phyloP scores from a whole-genome alignment of 352 stramenopile genomes.

The Blastocystis sp. region DNA sequence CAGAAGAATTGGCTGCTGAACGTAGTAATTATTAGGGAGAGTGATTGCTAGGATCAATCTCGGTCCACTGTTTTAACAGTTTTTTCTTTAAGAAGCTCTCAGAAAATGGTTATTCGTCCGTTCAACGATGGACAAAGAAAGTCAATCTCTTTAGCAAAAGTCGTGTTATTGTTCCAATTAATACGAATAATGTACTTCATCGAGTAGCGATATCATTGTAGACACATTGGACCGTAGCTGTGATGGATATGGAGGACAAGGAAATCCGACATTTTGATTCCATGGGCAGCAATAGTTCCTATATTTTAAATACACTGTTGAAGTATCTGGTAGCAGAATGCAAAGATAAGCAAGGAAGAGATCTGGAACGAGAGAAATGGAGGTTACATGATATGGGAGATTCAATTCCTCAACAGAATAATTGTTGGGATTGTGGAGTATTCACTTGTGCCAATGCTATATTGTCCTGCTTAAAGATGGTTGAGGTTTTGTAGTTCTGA shows the following conservation, averaged over 20 bases:
- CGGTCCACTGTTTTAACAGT: constrained; percentile 64
- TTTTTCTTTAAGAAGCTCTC: constrained; percentile 67
- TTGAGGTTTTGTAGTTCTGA: not conserved
- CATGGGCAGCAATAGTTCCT: not conserved
- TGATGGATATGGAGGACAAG: constrained; percentile 46
- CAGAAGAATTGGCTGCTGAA: not conserved
- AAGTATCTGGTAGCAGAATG: not conserved
- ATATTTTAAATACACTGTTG: not conserved
- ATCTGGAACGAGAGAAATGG: not conserved
- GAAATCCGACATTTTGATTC: constrained; percentile 50
- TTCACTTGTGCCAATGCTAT: constrained; percentile 40
- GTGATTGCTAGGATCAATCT: not conserved
- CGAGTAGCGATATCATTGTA: not conserved
- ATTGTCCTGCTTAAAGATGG: not conserved
- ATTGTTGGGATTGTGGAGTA: constrained; percentile 44
- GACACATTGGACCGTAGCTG: constrained; percentile 40
- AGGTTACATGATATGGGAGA: not conserved
- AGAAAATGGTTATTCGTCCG: constrained; percentile 63
- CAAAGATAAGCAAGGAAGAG: not conserved
- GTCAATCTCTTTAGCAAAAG: constrained; percentile 66
- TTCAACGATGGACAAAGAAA: constrained; percentile 64
- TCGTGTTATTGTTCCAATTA: constrained; percentile 65
- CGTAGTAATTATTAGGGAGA: not conserved
- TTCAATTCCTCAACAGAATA: constrained; percentile 34
- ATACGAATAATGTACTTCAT: constrained; percentile 57